Evolutionary conservation across 768 basidiomycete species (phyloP), one percentile per base, ranked within the genome.

Genomic region (Boletus pseudopeckii): DNA sequence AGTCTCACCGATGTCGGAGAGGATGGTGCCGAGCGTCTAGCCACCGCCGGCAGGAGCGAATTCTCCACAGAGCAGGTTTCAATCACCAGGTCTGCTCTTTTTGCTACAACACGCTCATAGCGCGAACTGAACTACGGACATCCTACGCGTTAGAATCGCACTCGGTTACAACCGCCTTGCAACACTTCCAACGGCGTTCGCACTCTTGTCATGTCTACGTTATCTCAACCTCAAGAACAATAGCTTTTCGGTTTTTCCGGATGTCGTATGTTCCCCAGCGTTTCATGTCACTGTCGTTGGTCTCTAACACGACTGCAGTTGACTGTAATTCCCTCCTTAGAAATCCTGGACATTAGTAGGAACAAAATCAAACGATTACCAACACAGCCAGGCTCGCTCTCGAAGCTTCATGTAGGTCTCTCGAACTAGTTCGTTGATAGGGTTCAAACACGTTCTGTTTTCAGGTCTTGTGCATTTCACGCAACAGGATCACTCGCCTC

Each of bases 291-390:
- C 44, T 24, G 33, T 38, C 51, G 15, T 22, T 28, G 13, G 11
- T 24, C 4, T 41, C 59, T 65, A 32, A 71, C 50, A 20, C 18
- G 32, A 20, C 33, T 41, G 13, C 60, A 96, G 94, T 77, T 97
- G 41, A 92, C 90, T 42, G 74, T 83, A 17, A 84, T 98, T 75
- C 83, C 87, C 4, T 86, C 87, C 7, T 78, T 99, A 50, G 96
- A 99, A 72, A 96, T 94, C 54, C 75, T 99, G 58, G 97, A 99
- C 70, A 80, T 99, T 40, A 94, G 92, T 59, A 85, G 90, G 59
- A 99, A 99, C 74, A 91, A 86, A 72, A 82, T 99, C 61, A 85
- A 81, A 67, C 74, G 77, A 45, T 74, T 98, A 20, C 97, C 97
- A 11, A 72, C 80, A 5, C 79, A 85, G 55, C 89, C 94, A 17